Evolutionary conservation across 805 yeast genomes (phyloP), one percentile per base, ranked within the genome.

Genomic region (Kluyveromyces aestuarii): DNA sequence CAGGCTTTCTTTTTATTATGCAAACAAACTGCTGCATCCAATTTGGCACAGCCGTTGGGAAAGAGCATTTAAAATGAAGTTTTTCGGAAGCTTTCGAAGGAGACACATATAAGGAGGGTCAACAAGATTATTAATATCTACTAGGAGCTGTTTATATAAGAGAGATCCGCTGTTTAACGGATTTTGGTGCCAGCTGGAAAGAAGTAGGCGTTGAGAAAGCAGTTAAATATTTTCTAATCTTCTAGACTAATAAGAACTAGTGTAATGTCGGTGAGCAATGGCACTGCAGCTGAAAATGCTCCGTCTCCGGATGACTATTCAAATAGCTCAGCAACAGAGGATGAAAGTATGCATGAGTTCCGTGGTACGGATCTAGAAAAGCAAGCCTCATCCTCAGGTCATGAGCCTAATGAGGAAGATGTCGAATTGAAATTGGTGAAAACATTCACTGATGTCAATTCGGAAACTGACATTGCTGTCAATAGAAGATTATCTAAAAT

Each of bases 401-500:
- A 10, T 18, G n/a, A 19, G 5, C 30, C 21, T 14, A 18, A 36
- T 7, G 36, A 21, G 19, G 50, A 33, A 16, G 39, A 42, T 13
- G 46, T 41, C 35, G 49, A 46, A 18, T 47, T 46, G 37, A 48
- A 47, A 36, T 45, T 50, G 21, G 41, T 35, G 11, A 44, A 49
- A 27, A 50, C 53, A 27, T 45, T 46, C 40, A 50, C 53, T 41
- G 48, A 47, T 18, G 55, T 58, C 27, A 55, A 56, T 4, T 48
- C 56, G 2, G 62, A 60, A 45, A 51, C 57, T n/a, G 48, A 47
- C 30, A 55, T 60, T 8, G 60, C 55, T 11, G 57, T 59, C 8
- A 64, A 67, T 6, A 64, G 72, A 52, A 55, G 59, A 19, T 36
- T 76, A 6, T 72, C 79, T 1, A 61, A 75, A 48, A 70, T 68